Percentiles rank a stretch among this genome's conserved stretches.
Evolutionary conservation across 2,329 filamentous ascomycete species (phyloP).

Genomic region (Emmonsia crescens): DNA sequence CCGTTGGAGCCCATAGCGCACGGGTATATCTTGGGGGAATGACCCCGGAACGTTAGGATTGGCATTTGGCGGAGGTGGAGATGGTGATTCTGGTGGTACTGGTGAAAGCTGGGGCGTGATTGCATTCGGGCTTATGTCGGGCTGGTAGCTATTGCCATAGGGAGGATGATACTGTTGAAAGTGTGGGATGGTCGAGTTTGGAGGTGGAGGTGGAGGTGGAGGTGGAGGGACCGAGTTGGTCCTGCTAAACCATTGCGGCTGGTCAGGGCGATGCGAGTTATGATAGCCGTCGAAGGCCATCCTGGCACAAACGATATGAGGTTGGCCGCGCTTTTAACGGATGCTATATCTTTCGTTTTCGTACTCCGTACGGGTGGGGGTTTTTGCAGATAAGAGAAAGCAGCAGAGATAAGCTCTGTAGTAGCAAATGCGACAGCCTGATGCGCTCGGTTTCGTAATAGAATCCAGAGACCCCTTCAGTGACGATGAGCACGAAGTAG

Average conservation of each 20-base stretch:
- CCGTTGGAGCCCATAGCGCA: constrained; percentile 16
- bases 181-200: no score
- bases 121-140: constrained; percentile 2
- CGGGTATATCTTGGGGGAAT: constrained; percentile 11
- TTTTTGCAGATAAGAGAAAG: neutral
- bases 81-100: neutral
- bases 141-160: constrained; percentile 2
- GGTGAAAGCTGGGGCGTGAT: neutral
- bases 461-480: neutral
- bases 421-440: neutral
- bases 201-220: constrained; percentile 13
- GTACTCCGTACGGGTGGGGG: no score
- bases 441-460: neutral
- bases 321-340: neutral
- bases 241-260: constrained; percentile 15
- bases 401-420: neutral
- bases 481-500: neutral
- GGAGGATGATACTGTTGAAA: constrained; percentile 13
- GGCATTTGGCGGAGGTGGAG: neutral
- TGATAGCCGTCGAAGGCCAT: constrained; percentile 38
- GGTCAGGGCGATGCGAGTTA: constrained; percentile 21
- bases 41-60: constrained; percentile 9
- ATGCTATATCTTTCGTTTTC: neutral
- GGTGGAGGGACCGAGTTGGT: constrained; percentile 18
- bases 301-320: neutral